Base-by-base conservation (phyloP, 768 basidiomycete genomes). In the Russula ochroleuca region DNA sequence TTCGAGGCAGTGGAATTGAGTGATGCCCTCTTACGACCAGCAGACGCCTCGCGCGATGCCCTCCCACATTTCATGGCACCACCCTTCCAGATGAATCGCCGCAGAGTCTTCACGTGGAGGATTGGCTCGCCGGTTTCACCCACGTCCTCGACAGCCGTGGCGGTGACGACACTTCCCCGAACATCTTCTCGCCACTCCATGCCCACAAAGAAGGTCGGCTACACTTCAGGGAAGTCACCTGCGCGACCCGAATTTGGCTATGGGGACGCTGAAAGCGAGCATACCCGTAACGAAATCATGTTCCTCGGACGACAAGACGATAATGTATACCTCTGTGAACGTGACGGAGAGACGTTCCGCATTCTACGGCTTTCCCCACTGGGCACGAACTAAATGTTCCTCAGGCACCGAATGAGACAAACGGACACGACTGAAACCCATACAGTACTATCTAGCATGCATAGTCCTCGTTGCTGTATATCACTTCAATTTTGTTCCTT, bases 281-380 rank as follows among this genome's bases (percentile, higher is more conserved):
- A 77, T 28, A 31, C 51, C n/a, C 76, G 79, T 31, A 85, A 88
- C 62, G 91, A 92, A 70, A 83, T 93, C n/a, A 73, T 93, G 52
- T 92, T 86, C 74, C 80, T 94, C 19, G 92, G 91, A 58, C 81
- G 92, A 65, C 85, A 83, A 67, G 83, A 83, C 47, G 83, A 94
- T 69, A 85, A 86, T 55, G 82, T 92, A 58, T 94, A 91, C 71
- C 76, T 93, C 59, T 93, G 92, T 70, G 92, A 94, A 77, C 81
- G 87, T 69, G 87, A 84, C 69, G 75, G 80, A 49, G 83, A 80
- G 38, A 84, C 85, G 35, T 94, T 93, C 75, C 82, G 92, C 70
- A 85, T 94, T 71, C 75, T 94, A 65, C 80, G 81, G 70, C 79
- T 94, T 51, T 79, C 83, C 69, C 85, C 87, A 54, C 70, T 60